Percentiles rank a stretch among this genome's conserved stretches.
These are phyloP conservation scores for Pleurotus ostreatus DNA, from an alignment of 768 basidiomycete genomes.

Conservation along the genomic window DNA sequence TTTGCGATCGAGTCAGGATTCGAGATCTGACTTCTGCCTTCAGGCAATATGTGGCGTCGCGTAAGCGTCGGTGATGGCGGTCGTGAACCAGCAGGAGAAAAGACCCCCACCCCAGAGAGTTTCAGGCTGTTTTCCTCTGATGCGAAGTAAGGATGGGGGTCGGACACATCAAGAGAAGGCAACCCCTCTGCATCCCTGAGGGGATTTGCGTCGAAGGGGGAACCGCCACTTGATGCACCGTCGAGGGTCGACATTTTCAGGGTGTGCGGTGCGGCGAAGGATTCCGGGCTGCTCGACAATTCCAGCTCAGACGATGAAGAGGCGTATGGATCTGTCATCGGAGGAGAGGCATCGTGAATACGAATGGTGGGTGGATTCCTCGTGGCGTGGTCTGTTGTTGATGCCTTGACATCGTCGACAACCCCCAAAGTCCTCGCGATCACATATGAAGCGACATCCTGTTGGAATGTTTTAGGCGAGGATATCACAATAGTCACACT, in stretches of 20 bases:
- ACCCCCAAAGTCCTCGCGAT: slow-evolving; percentile 81
- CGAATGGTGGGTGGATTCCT: slow-evolving; percentile 29
- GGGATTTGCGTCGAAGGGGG: slow-evolving; percentile 9
- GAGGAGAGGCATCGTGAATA: slow-evolving; percentile 23
- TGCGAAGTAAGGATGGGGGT: slow-evolving; percentile 47
- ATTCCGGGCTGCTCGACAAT: background rate
- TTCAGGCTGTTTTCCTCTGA: slow-evolving; percentile 46
- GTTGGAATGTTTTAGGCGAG: slow-evolving; percentile 2
- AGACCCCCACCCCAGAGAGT: slow-evolving; percentile 67
- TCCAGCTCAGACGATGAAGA: slow-evolving; percentile 8
- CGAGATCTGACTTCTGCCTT: background rate
- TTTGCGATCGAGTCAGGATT: background rate
- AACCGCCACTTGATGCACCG: slow-evolving; percentile 4
- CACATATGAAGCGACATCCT: slow-evolving; percentile 81
- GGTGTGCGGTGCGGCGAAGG: slow-evolving; percentile 5
- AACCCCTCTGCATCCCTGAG: slow-evolving; percentile 7
- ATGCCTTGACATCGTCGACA: slow-evolving; percentile 70
- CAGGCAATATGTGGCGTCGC: slow-evolving; percentile 25
- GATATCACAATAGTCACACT: slow-evolving; percentile 11
- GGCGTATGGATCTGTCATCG: slow-evolving; percentile 23
- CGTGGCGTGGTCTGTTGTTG: slow-evolving; percentile 57
- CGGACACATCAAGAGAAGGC: slow-evolving; percentile 17
- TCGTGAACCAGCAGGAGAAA: slow-evolving; percentile 66
- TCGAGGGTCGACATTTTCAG: background rate
- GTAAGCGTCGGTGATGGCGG: slow-evolving; percentile 62